Conservation (phyloP, 257 asterid species). For the Solanum clarkiae region DNA sequence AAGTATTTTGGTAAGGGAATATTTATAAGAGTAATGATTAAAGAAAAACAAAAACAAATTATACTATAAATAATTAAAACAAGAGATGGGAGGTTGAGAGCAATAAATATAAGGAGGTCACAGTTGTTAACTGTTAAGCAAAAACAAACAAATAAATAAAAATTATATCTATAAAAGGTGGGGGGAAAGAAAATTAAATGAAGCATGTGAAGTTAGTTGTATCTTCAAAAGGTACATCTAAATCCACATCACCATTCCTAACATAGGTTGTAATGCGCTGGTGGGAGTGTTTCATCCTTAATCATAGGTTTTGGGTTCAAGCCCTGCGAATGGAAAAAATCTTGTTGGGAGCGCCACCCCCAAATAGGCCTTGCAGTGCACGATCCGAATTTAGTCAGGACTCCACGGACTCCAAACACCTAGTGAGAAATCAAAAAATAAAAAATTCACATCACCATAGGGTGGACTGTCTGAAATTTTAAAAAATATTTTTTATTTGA, state of each 20-base stretch:
- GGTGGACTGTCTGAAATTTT: background rate
- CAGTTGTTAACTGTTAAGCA: background rate
- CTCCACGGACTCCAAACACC: too few relatives aligned
- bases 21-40: background rate
- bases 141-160: background rate
- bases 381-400: too few relatives aligned
- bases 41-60: background rate
- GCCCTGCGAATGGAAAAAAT: too few relatives aligned
- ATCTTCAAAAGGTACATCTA: background rate
- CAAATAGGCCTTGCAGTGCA: fast-evolving
- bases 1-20: background rate
- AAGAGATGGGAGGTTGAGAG: background rate
- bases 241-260: background rate
- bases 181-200: background rate
- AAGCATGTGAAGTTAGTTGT: background rate
- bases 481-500: background rate
- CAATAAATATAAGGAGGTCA: background rate
- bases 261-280: too few relatives aligned
- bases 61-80: background rate
- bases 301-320: too few relatives aligned
- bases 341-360: too few relatives aligned
- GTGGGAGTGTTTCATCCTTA: too few relatives aligned
- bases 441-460: too few relatives aligned
- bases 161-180: background rate
- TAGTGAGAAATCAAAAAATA: too few relatives aligned